Evolutionary conservation across 768 basidiomycete species (phyloP).

Genomic region (Pleurotus citrinopileatus): DNA sequence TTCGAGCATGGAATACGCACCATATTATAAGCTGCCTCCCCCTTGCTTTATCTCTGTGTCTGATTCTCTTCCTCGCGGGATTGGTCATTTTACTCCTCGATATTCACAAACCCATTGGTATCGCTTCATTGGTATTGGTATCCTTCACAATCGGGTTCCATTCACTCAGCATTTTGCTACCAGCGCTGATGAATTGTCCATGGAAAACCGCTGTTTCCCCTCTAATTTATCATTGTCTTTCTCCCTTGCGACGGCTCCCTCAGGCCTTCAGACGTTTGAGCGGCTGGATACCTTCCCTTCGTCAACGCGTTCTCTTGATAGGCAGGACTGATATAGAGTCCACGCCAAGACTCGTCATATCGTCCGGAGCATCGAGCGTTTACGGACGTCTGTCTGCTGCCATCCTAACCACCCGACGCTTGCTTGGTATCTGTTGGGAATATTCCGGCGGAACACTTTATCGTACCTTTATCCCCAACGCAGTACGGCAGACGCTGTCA

Average conservation of each 20-base stretch:
- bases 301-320: not conserved
- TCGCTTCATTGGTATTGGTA: conserved; percentile 13
- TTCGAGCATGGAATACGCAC: conserved; percentile 17
- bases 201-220: conserved; percentile 20
- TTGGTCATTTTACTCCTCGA: conserved; percentile 18
- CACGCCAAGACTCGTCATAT: no score
- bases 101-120: conserved; percentile 13
- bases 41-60: conserved; percentile 17
- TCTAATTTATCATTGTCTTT: conserved; percentile 11
- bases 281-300: not conserved
- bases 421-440: no score
- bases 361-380: not conserved
- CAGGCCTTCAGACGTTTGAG: not conserved
- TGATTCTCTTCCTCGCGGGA: conserved; percentile 18
- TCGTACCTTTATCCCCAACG: no score
- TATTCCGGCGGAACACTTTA: no score
- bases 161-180: conserved; percentile 16
- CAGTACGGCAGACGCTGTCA: no score
- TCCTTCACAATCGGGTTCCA: conserved; percentile 15
- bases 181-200: conserved; percentile 18
- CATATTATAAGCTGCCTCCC: conserved; percentile 17
- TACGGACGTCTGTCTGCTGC: no score
- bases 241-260: conserved; percentile 7
- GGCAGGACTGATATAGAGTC: not conserved
- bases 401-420: no score